Conservation (phyloP, 352 stramenopile genomes). For the Phytophthora quininea region DNA sequence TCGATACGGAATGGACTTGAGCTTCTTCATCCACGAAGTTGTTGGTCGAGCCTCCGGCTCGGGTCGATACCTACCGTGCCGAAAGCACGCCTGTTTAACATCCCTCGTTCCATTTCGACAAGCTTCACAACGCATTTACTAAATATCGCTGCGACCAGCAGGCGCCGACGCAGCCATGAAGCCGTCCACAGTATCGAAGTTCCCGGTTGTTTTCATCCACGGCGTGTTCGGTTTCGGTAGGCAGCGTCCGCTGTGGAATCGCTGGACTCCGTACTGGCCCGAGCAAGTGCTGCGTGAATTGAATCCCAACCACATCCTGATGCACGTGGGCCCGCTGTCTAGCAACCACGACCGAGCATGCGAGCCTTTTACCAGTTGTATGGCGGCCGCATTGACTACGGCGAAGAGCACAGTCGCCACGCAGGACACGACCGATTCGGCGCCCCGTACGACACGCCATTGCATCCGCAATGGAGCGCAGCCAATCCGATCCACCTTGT, state of each 20-base stretch:
- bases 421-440: conserved; percentile 55
- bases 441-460: conserved; percentile 29
- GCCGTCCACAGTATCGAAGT: conserved; percentile 35
- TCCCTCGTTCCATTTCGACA: conserved; percentile 2
- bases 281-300: conserved; percentile 41
- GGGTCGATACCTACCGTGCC: neutral
- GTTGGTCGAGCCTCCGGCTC: too few relatives aligned
- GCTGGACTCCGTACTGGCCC: conserved; percentile 59
- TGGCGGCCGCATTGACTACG: conserved; percentile 65
- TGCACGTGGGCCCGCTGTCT: conserved; percentile 55
- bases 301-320: conserved; percentile 52
- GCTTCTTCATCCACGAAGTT: too few relatives aligned
- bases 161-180: neutral
- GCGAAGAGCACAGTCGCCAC: conserved; percentile 40
- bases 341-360: conserved; percentile 69
- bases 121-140: too few relatives aligned
- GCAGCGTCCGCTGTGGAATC: conserved; percentile 53
- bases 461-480: conserved; percentile 58
- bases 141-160: neutral
- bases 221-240: conserved; percentile 64
- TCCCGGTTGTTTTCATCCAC: conserved; percentile 68
- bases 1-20: too few relatives aligned
- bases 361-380: conserved; percentile 74
- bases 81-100: neutral
- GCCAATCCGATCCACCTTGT: conserved; percentile 64